Base-by-base conservation (phyloP, 768 basidiomycete genomes). In the Pholiota molesta region DNA sequence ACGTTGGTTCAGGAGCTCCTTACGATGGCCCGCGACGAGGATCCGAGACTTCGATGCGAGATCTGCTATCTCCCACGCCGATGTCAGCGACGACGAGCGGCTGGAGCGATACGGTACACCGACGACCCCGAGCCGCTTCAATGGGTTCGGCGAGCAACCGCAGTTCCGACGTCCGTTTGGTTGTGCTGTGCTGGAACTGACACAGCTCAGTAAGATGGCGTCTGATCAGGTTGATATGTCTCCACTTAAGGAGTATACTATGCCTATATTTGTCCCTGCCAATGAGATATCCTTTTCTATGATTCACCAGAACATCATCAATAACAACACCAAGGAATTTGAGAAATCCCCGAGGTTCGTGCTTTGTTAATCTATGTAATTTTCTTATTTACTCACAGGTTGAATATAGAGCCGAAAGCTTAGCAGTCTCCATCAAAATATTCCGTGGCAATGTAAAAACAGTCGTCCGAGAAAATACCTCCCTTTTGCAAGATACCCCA, bases 291-390 rank as follows among this genome's bases (percentile, higher is more conserved):
- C 88, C 26, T 97, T 97, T 71, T 94, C 95, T 2, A 97, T 91
- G 81, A 83, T 99, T 40, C 97, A 99, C 75, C 95, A 98, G 74
- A 94, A 95, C 70, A 92, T 99, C 71, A 93, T 99, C 66, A 86
- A 85, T 29, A 84, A 84, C 62, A 90, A 92, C 61, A 75, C 74
- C 28, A 90, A 86, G 72, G 93, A 96, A 68, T 94, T 86, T 65
- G 92, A 92, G 68, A 94, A 93, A 71, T 91, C 90, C 0, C 66
- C 89, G 2, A 86, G 92, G 94, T 93, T 68, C 62, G 84, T 73
- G 39, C 42, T 55, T 44, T 37, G 33, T 55, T 45, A 14, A 44
- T 57, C n/a, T 17, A 19, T 40, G 16, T 19, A 42, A 40, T n/a
- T 42, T 29, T 37, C 42, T 60, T 54, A 26, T 2, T 26, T 40